Percentiles rank a stretch among this genome's conserved stretches.
phyloP scores from a whole-genome alignment of 306 rosid species.

The Rosa rugosa region DNA sequence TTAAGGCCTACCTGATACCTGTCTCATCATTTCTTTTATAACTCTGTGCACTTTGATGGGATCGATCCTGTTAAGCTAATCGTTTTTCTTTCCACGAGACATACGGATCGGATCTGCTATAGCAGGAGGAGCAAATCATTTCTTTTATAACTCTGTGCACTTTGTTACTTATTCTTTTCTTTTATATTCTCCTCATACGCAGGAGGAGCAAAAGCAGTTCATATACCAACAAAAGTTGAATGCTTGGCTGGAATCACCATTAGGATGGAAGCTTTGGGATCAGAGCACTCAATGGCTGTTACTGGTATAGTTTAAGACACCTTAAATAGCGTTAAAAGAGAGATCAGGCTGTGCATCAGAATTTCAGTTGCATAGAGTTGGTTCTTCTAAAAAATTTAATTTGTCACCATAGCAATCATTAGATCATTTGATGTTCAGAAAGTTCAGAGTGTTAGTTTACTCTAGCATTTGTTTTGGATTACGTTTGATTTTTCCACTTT shows the following conservation, averaged over 20 bases:
- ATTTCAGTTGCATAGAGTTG: neutral
- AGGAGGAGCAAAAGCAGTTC: too few relatives aligned
- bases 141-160: too few relatives aligned
- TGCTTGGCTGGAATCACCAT: too few relatives aligned
- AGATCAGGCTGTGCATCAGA: neutral
- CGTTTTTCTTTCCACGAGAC: neutral
- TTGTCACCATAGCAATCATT: neutral
- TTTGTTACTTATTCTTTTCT: too few relatives aligned
- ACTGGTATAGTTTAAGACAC: neutral
- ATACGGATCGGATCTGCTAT: neutral
- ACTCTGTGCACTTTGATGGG: neutral
- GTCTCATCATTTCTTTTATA: neutral
- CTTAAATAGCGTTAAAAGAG: neutral
- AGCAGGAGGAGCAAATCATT: too few relatives aligned
- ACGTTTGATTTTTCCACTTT: neutral
- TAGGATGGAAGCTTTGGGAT: too few relatives aligned
- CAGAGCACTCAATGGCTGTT: too few relatives aligned
- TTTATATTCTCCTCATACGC: too few relatives aligned
- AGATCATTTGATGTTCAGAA: constrained; percentile 3
- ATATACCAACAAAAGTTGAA: too few relatives aligned
- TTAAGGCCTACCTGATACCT: neutral
- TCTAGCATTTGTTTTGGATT: neutral
- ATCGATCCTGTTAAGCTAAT: neutral
- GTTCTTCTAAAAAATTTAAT: neutral
- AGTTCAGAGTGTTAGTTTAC: neutral